A percentile compares a stretch with the other conserved stretches of the same genome.
Conservation (phyloP, 2,329 filamentous ascomycete genomes). For the Thelonectria rubi region DNA sequence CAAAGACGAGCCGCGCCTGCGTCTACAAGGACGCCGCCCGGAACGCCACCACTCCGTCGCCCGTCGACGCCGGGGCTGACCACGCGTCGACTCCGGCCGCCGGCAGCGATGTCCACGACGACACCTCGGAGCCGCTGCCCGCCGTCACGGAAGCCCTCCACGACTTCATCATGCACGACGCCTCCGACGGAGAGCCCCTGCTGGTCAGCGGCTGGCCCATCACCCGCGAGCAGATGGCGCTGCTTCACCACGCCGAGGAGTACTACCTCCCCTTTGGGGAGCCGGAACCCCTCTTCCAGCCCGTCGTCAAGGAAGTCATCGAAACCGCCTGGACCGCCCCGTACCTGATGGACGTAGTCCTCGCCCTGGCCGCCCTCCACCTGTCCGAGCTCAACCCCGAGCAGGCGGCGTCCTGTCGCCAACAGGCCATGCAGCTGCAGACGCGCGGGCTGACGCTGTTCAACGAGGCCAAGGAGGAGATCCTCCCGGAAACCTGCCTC, state of each 20-base stretch:
- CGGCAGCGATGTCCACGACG: not conserved
- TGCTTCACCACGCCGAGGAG: constrained; percentile 5
- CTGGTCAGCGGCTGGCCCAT: constrained; percentile 9
- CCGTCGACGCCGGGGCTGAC: not conserved
- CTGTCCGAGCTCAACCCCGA: constrained; percentile 12
- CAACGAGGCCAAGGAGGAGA: constrained; percentile 12
- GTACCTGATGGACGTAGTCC: constrained; percentile 11
- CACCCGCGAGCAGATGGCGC: constrained; percentile 13
- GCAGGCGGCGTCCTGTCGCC: not conserved
- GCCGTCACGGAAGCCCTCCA: constrained; percentile 5
- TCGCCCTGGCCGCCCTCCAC: constrained; percentile 6
- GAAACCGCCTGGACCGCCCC: constrained; percentile 14
- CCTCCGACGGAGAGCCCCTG: not conserved
- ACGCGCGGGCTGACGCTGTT: constrained; percentile 9
- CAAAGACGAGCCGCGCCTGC: constrained; percentile 5
- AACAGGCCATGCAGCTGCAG: constrained; percentile 20
- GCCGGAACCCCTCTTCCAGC: not conserved
- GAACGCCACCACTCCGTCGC: not conserved
- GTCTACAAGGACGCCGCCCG: not conserved
- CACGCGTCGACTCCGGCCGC: not conserved
- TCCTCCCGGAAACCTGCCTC: not conserved
- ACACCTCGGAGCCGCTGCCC: not conserved
- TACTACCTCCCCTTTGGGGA: not conserved
- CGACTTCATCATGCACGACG: constrained; percentile 2
- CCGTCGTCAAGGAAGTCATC: not conserved